Evolutionary conservation across 1,284 basidiomycete species (phyloP), one percentile per base, ranked within the genome.

Genomic region (Cryptococcus jaspeensis): DNA sequence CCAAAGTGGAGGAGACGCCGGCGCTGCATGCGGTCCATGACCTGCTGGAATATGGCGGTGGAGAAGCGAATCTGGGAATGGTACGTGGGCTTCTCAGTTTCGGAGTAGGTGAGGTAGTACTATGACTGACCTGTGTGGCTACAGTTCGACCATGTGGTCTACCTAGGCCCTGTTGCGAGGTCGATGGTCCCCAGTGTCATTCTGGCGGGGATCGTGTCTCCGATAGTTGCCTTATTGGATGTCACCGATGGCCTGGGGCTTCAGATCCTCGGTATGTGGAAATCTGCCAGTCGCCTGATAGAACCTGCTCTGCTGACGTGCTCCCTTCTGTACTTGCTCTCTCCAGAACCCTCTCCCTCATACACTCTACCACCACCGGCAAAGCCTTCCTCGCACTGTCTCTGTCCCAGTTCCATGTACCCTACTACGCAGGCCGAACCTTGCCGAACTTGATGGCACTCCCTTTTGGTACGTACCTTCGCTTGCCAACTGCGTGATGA

Each of bases 1-100:
- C 90, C 3, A 99, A 99, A 79, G 95, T 99, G 40, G 96, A 99
- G 75, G 95, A 99, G 79, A 91, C 88, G 71, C 97, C 98, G 81
- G 93, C 89, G 60, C 82, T 98, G 5, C 95, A 99, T 72, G 94
- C 92, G 0, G 85, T 83, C 0, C 91, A 96, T 73, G 95, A 99
- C 75, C 81, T 92, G 22, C 80, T 97, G 36, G 58, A 59, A 25
- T 87, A 89, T 65, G 7, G 39, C 39, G 39, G 16, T n/a, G n/a
- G n/a, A n/a, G n/a, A n/a, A 16, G 20, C 5, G 6, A 7, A 41
- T 7, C 16, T 41, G 7, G 7, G 13, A 16, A 41, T n/a, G 39
- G 39, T 41, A 20, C 7, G 6, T 41, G 16, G 4, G 7, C 39
- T 12, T 20, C 13, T 12, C 20, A 9, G 20, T 7, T 20, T 32